Evolutionary conservation across 1,284 basidiomycete genomes (phyloP).

Genomic region (Erythrobasidium hasegawianum): DNA sequence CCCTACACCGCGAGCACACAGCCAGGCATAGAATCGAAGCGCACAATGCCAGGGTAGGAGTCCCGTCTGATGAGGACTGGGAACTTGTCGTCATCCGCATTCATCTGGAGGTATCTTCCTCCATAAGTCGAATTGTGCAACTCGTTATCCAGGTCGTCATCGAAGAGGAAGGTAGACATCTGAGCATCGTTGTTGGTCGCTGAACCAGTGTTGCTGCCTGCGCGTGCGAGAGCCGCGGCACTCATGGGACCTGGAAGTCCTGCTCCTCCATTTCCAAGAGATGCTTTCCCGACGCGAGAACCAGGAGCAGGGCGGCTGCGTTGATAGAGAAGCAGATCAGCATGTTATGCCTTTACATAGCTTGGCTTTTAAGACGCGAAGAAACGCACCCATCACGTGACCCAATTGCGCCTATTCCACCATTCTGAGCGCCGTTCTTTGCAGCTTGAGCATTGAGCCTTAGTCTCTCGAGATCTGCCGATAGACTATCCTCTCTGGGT

Average conservation of each 20-base stretch:
- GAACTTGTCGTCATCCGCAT: constrained; percentile 81
- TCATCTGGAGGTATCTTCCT: constrained; percentile 83
- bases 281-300: constrained; percentile 28
- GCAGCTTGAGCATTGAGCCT: constrained; percentile 33
- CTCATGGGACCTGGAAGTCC: constrained; percentile 7
- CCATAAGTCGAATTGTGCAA: constrained; percentile 69
- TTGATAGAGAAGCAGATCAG: not conserved
- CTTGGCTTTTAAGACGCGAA: not conserved
- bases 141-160: constrained; percentile 82
- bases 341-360: not conserved
- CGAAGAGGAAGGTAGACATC: constrained; percentile 64
- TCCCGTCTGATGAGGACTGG: constrained; percentile 53
- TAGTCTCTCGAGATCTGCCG: constrained; percentile 23
- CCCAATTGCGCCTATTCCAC: constrained; percentile 29
- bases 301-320: constrained; percentile 21
- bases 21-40: too few species aligned
- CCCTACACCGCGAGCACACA: not conserved
- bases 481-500: constrained; percentile 29
- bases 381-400: constrained; percentile 15
- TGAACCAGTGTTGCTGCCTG: constrained; percentile 10
- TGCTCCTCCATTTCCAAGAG: constrained; percentile 18
- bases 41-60: constrained; percentile 61
- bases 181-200: constrained; percentile 10
- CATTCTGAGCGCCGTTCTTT: constrained; percentile 33
- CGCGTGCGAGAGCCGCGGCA: constrained; percentile 7